Evolutionary conservation across 805 yeast species (phyloP).

Genomic region (Wickerhamiella parazyma): DNA sequence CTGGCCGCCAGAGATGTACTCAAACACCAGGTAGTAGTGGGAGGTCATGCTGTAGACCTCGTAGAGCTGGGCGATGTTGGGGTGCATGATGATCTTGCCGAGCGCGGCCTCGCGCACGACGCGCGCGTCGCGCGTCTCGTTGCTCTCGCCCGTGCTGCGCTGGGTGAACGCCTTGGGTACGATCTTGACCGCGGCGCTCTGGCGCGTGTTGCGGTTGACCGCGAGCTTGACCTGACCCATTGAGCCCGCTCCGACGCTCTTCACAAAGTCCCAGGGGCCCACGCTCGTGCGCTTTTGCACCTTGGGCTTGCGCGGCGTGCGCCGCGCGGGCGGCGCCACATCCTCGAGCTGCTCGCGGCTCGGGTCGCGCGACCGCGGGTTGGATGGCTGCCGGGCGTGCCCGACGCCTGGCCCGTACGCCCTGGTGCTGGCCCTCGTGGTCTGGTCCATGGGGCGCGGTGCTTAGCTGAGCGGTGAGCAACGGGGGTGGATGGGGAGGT

Average conservation of each 20-base stretch:
- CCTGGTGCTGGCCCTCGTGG: constrained; percentile 10
- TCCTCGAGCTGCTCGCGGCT: not conserved
- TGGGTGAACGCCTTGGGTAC: constrained; percentile 76
- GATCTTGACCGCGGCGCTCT: constrained; percentile 77
- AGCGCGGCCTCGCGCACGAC: constrained; percentile 92
- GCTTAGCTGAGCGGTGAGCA: not conserved
- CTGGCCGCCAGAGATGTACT: constrained; percentile 94
- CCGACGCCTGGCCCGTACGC: constrained; percentile 10
- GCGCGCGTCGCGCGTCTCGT: constrained; percentile 78
- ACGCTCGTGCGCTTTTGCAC: constrained; percentile 55
- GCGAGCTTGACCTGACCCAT: constrained; percentile 99
- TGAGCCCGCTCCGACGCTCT: constrained; percentile 95
- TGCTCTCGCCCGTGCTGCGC: constrained; percentile 30
- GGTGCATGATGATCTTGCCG: constrained; percentile 81
- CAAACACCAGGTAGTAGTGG: constrained; percentile 93
- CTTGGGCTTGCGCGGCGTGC: constrained; percentile 9
- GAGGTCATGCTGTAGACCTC: constrained; percentile 95
- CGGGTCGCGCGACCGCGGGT: not conserved
- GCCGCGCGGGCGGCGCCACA: not conserved
- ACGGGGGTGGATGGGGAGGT: too few species aligned
- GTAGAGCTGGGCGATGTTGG: constrained; percentile 77
- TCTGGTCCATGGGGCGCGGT: not conserved
- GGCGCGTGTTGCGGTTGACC: constrained; percentile 57
- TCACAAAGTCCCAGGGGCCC: constrained; percentile 94
- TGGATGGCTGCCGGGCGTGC: not conserved